Conservation (phyloP, 352 stramenopile species). For the Globisporangium irregulare region DNA sequence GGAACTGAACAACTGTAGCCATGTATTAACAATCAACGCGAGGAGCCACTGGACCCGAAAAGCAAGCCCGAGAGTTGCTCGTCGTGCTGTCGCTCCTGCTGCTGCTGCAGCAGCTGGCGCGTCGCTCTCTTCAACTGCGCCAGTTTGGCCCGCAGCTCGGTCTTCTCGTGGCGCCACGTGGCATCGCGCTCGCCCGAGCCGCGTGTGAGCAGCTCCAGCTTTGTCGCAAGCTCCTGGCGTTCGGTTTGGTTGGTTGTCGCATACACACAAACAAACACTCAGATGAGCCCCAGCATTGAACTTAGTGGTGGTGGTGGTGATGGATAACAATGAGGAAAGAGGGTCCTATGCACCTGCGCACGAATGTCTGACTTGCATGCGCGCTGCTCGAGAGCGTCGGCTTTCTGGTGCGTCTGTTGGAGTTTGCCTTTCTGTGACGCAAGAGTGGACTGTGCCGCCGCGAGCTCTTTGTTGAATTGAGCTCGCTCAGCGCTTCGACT, state of each 20-base stretch:
- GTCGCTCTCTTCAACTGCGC: slow-evolving; percentile 24
- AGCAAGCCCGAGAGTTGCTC: slow-evolving; percentile 18
- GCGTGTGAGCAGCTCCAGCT: slow-evolving; percentile 11
- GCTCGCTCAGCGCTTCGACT: slow-evolving; percentile 27
- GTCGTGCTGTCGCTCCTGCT: slow-evolving; percentile 27
- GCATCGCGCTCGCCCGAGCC: slow-evolving; percentile 1
- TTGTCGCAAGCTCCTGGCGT: slow-evolving; percentile 11
- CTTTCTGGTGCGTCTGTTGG: slow-evolving; percentile 5
- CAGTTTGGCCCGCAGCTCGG: slow-evolving; percentile 18
- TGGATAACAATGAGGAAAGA: not conserved
- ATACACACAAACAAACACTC: not conserved
- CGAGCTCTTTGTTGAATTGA: slow-evolving; percentile 28
- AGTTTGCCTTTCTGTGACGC: slow-evolving; percentile 15
- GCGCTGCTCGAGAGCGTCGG: slow-evolving; percentile 1
- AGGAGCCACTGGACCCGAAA: slow-evolving; percentile 7
- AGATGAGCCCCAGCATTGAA: not conserved
- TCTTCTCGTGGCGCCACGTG: slow-evolving; percentile 18
- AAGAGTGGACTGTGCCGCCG: slow-evolving; percentile 15
- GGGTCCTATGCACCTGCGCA: slow-evolving; percentile 8
- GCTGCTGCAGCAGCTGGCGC: slow-evolving; percentile 22
- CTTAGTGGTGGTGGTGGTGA: not conserved
- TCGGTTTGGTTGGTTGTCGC: not conserved
- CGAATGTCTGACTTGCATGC: slow-evolving; percentile 5
- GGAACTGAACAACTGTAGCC: slow-evolving; percentile 4
- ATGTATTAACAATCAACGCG: slow-evolving; percentile 1